These are phyloP conservation scores for Liriodendron chinense DNA, from an alignment of 164 flowering plant species.

Conservation along the genomic window DNA sequence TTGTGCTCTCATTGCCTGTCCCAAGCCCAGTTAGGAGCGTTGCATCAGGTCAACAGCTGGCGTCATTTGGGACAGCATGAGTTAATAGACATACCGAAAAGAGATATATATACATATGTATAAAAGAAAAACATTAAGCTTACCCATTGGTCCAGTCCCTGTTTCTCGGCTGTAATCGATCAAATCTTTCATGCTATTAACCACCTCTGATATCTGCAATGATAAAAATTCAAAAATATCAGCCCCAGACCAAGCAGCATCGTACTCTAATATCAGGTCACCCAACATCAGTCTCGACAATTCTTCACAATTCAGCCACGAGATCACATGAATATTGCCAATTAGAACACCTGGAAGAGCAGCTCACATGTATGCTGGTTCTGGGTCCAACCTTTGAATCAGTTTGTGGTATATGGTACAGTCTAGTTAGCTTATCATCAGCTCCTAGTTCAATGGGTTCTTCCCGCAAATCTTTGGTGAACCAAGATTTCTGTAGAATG, in stretches of 20 bases:
- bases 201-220: slow-evolving; percentile 97
- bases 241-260: not conserved
- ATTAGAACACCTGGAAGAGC: too few species aligned
- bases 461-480: too few species aligned
- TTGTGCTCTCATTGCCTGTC: too few species aligned
- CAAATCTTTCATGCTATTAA: slow-evolving; percentile 98
- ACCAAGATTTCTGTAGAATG: too few species aligned
- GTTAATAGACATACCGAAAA: not conserved
- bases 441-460: too few species aligned
- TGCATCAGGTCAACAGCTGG: too few species aligned
- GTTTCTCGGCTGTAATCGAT: slow-evolving; percentile 91
- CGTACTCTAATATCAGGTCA: not conserved
- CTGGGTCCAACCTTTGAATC: too few species aligned
- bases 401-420: too few species aligned
- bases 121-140: slow-evolving; percentile 18
- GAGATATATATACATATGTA: not conserved
- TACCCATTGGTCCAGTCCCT: slow-evolving; percentile 96
- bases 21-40: too few species aligned
- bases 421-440: too few species aligned
- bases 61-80: too few species aligned
- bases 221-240: slow-evolving; percentile 2
- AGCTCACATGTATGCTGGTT: too few species aligned
- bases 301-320: not conserved
- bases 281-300: not conserved
- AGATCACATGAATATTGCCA: not conserved